Evolutionary conservation across 2,329 filamentous ascomycete genomes (phyloP), one percentile per base, ranked within the genome.

Genomic region (Botrytis aclada): DNA sequence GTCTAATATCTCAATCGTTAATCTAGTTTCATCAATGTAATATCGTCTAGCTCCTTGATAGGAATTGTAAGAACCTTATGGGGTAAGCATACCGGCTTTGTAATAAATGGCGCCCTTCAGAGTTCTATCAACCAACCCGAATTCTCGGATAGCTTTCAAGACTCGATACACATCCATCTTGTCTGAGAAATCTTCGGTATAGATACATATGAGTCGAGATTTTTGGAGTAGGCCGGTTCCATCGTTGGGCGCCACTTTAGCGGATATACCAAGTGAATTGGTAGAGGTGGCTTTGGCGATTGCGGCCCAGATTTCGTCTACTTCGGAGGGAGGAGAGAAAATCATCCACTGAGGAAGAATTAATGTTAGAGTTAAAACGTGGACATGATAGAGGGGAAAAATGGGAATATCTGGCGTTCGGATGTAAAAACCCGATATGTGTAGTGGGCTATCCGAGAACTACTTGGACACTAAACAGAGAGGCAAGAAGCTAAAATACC

Each of bases 281-380:
- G 88, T 86, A 20, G 88, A 87, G 0, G 92, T 92, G 3, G 88
- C 92, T 69, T 85, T 86, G 7, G 90, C 92, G 16, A 97, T 85
- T 14, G 85, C 83, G 9, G 83, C 84, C 94, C 94, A 95, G 9
- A 88, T 82, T 4, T 85, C 84, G 75, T 92, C 86, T 25, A 94
- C 86, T 43, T 88, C 83, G 12, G 82, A 79, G 0, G 83, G 79
- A 0, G 82, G 78, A 20, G 87, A 88, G 76, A 94, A 94, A 1
- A 95, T 80, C 89, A 95, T 92, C 93, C 93, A 95, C 88, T 92
- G 51, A 25, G 20, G 16, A 16, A 92, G 94, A 88, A 91, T 51
- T 41, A 56, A 34, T 47, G 4, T 16, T 22, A 32, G 20, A 12
- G 25, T 51, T n/a, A 2, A 12, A 25, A 32, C 5, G 0, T 18